Evolutionary conservation across 1,284 basidiomycete genomes (phyloP).

Genomic region (Sporisorium graminicola): DNA sequence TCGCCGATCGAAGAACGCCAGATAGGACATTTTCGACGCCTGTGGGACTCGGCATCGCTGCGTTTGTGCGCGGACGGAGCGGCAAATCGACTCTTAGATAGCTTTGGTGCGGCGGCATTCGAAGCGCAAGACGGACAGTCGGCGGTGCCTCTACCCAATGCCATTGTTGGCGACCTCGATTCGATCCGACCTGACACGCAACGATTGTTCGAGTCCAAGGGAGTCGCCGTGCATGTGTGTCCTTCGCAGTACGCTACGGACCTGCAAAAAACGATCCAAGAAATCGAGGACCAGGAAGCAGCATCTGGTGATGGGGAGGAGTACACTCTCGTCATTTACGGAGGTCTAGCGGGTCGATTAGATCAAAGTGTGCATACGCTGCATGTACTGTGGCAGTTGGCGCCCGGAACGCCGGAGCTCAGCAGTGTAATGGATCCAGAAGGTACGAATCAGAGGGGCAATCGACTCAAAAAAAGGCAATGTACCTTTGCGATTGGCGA

Average conservation of each 20-base stretch:
- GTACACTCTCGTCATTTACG: constrained; percentile 78
- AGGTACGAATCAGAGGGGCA: constrained; percentile 17
- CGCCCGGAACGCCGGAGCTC: constrained; percentile 69
- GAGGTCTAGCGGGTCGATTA: constrained; percentile 88
- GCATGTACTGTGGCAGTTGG: constrained; percentile 83
- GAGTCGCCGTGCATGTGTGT: constrained; percentile 79
- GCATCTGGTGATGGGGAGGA: constrained; percentile 68
- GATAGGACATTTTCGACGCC: constrained; percentile 30
- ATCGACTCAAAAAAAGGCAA: constrained; percentile 72
- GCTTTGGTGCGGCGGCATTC: constrained; percentile 70
- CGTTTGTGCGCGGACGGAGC: constrained; percentile 90
- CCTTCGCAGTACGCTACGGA: constrained; percentile 87
- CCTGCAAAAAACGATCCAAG: constrained; percentile 87
- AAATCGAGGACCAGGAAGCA: constrained; percentile 74
- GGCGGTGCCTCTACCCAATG: constrained; percentile 74
- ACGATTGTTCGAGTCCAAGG: constrained; percentile 78
- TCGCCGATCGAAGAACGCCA: constrained; percentile 48
- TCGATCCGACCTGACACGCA: constrained; percentile 83
- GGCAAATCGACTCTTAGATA: constrained; percentile 86
- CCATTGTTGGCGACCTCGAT: constrained; percentile 94
- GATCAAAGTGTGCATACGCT: constrained; percentile 95
- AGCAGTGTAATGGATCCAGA: constrained; percentile 49
- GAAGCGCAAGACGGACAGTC: constrained; percentile 6
- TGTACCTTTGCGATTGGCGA: constrained; percentile 84
- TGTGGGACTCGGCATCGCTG: constrained; percentile 61